phyloP scores from a whole-genome alignment of 306 rosid species.

The Cucurbita ficifolia region DNA sequence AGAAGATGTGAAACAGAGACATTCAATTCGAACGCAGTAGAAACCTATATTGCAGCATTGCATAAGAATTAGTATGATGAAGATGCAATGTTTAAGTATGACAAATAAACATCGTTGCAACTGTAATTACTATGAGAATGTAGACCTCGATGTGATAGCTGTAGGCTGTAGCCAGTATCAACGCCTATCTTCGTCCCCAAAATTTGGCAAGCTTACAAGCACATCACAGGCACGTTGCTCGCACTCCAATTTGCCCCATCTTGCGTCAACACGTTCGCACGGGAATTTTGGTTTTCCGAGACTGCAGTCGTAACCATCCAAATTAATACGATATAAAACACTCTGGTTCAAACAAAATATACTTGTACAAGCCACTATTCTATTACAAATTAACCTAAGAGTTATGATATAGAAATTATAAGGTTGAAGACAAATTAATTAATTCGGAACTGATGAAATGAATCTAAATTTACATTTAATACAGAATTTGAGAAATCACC shows the following conservation, averaged over 20 bases:
- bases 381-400: not conserved
- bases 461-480: not conserved
- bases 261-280: slow-evolving; percentile 73
- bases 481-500: slow-evolving; percentile 20
- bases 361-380: not conserved
- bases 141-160: not conserved
- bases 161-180: not conserved
- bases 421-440: not conserved
- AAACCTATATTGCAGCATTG: not conserved
- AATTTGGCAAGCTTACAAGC: slow-evolving; percentile 30
- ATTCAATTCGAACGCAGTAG: not conserved
- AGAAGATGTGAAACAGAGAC: not conserved
- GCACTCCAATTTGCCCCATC: slow-evolving; percentile 93
- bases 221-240: slow-evolving; percentile 58
- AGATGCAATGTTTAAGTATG: not conserved
- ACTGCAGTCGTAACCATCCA: slow-evolving; percentile 25
- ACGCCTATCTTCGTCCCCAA: slow-evolving; percentile 14
- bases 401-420: not conserved
- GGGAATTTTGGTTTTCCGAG: slow-evolving; percentile 60
- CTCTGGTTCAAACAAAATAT: not conserved
- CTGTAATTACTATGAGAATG: not conserved
- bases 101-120: not conserved
- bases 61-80: not conserved
- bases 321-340: not conserved
- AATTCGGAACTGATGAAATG: not conserved